phyloP scores from a whole-genome alignment of 768 basidiomycete species.

The Cubamyces lactineus region DNA sequence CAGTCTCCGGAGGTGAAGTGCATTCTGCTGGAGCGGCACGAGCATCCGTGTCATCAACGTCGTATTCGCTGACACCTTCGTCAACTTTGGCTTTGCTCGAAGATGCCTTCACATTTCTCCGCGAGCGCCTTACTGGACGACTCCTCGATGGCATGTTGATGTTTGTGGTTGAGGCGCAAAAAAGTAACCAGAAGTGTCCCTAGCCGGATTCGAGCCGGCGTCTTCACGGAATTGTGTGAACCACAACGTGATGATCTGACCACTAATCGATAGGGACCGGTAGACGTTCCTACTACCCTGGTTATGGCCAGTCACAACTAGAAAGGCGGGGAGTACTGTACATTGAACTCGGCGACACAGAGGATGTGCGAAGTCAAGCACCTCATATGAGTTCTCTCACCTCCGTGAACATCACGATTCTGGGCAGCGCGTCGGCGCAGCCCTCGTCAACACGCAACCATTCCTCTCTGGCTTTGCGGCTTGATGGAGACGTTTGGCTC shows the following conservation, averaged over 20 bases:
- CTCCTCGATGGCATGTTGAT: not conserved
- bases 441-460: constrained; percentile 81
- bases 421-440: constrained; percentile 82
- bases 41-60: not conserved
- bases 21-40: not conserved
- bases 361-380: not conserved
- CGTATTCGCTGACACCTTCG: not conserved
- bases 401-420: constrained; percentile 64
- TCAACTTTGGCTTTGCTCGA: constrained; percentile 4
- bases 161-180: not conserved
- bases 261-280: constrained; percentile 25
- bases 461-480: constrained; percentile 68
- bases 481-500: constrained; percentile 75
- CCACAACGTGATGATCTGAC: constrained; percentile 28
- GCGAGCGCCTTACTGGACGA: constrained; percentile 7
- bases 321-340: not conserved
- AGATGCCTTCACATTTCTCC: not conserved
- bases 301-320: not conserved
- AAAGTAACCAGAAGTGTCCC: constrained; percentile 12
- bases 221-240: constrained; percentile 21
- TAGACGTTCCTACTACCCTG: not conserved
- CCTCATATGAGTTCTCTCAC: constrained; percentile 20
- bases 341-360: not conserved
- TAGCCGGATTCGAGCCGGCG: constrained; percentile 26
- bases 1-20: not conserved